Evolutionary conservation across 352 stramenopile species (phyloP).

Genomic region (Globisporangium cederbergense): DNA sequence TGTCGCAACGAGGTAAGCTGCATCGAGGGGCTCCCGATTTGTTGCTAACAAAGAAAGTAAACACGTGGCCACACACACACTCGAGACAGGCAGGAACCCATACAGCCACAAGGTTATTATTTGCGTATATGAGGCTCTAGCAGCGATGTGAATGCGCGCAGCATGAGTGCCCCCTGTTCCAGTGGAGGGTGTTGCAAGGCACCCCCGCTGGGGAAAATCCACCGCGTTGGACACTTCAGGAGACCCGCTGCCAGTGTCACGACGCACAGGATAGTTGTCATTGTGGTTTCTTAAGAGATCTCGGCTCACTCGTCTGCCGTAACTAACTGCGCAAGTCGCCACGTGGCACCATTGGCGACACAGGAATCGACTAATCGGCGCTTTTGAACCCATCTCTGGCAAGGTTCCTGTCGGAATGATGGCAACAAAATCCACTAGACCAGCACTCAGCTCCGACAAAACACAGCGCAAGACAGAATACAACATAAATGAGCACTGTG

Average conservation of each 20-base stretch:
- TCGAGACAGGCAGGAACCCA: no score
- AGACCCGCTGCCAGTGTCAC: neutral
- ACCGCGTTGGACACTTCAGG: neutral
- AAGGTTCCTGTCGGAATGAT: conserved; percentile 4
- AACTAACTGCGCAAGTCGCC: neutral
- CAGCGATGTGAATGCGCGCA: neutral
- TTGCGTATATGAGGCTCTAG: no score
- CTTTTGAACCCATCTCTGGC: conserved; percentile 3
- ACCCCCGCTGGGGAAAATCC: neutral
- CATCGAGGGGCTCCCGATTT: no score
- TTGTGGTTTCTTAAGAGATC: neutral
- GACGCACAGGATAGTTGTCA: neutral
- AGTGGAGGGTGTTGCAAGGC: neutral
- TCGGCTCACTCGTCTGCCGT: neutral
- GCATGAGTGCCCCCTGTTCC: neutral
- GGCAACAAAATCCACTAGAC: conserved; percentile 14
- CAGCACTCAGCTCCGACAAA: conserved; percentile 1
- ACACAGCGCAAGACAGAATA: neutral
- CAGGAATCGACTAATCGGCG: conserved; percentile 1
- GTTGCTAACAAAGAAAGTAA: no score
- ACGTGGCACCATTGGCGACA: neutral
- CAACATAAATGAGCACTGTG: neutral
- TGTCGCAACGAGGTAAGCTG: no score
- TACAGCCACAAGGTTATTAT: no score
- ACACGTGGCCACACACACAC: no score